Evolutionary conservation across 2,329 filamentous ascomycete genomes (phyloP), one percentile per base, ranked within the genome.

Genomic region (Trichothecium sympodiale): DNA sequence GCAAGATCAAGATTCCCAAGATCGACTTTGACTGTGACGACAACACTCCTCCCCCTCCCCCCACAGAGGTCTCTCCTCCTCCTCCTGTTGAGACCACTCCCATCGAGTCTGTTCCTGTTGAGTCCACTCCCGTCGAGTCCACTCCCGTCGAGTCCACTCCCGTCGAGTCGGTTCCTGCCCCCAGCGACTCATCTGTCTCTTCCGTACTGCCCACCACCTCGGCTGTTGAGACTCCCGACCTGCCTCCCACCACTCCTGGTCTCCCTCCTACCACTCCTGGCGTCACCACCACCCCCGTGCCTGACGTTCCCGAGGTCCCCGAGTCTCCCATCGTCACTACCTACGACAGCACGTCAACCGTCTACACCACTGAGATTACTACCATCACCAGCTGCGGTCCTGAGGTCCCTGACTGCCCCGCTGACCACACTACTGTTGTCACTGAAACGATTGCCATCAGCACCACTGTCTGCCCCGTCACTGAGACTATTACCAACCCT

Each of bases 21-120:
- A 75, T 93, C 49, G 70, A 66, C 47, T 93, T 89, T 60, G 74
- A 87, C 64, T 93, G 85, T 49, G 51, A 55, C 43, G 55, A 59
- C 43, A 52, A 46, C 38, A 38, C 36, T 18, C 36, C 35, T 23
- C 14, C 35, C 38, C 25, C 33, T 29, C 27, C 33, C 15, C 18
- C 33, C 32, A 34, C 32, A 15, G 31, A 32, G 31, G 14, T 9
- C 30, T 17, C 35, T 14, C 17, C 27, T 23, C 43, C 41, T 28
- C 31, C 42, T 12, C 38, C 33, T 31, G 47, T 43, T 25, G 53
- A 51, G 31, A 51, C 54, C 27, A 48, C 49, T 17, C 53, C 25
- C 16, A 15, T 31, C 26, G 31, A 18, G 16, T 13, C 20, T 25
- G 25, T 33, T 20, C 31, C 36, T n/a, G 23, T 23, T 29, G 33